Evolutionary conservation across 2,329 filamentous ascomycete species (phyloP).

Genomic region (Ascochyta viciae-villosae): DNA sequence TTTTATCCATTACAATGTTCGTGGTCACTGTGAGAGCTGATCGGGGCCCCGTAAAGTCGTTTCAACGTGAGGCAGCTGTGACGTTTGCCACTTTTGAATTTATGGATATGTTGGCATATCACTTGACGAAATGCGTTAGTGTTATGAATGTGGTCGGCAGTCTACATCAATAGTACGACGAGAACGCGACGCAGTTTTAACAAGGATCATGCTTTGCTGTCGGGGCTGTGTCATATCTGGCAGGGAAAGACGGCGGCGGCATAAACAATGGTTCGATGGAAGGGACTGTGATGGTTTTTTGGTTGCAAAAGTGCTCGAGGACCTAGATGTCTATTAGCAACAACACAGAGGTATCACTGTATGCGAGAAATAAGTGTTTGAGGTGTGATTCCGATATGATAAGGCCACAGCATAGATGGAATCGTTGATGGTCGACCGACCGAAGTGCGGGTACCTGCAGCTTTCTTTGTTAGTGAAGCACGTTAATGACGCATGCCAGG

Average conservation of each 20-base stretch:
- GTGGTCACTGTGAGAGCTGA: background rate
- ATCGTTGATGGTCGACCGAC: background rate
- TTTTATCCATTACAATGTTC: background rate
- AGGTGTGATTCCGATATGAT: background rate
- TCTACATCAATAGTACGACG: background rate
- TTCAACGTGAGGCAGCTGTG: background rate
- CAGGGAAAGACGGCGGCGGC: background rate
- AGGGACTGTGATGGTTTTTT: background rate
- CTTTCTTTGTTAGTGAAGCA: background rate
- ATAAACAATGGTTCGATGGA: background rate
- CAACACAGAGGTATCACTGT: background rate
- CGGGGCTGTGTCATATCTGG: background rate
- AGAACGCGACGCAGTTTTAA: background rate
- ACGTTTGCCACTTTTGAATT: background rate
- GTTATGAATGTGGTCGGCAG: background rate
- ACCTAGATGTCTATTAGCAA: background rate
- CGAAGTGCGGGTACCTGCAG: constrained; percentile 12
- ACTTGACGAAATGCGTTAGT: background rate
- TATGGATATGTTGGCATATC: background rate
- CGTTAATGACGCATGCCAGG: too few species aligned
- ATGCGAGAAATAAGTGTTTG: background rate
- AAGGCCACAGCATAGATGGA: background rate
- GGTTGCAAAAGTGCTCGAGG: background rate
- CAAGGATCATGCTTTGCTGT: background rate
- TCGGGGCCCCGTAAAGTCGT: background rate